Conservation (phyloP, 1,139 yeast species). For the Taphrina populina region DNA sequence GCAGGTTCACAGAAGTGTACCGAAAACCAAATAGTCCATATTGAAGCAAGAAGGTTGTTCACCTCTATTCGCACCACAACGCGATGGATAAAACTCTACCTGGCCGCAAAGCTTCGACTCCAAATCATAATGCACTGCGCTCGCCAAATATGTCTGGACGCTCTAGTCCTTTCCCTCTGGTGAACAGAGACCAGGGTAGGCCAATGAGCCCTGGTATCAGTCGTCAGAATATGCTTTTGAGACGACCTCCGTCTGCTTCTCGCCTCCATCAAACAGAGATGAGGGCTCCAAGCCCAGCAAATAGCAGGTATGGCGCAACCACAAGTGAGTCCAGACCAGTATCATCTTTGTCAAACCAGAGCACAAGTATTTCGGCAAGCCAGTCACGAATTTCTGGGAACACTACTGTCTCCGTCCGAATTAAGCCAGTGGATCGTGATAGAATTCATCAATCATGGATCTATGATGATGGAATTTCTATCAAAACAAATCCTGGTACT, state of each 20-base stretch:
- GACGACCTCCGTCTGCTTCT: slow-evolving; percentile 6
- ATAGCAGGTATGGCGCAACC: too few species aligned
- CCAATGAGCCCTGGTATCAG: slow-evolving; percentile 6
- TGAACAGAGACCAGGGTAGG: not conserved
- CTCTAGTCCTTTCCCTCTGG: slow-evolving; percentile 8
- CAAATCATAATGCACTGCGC: not conserved
- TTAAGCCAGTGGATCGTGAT: slow-evolving; percentile 5
- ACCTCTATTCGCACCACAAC: not conserved
- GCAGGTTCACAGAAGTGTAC: too few species aligned
- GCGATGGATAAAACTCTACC: not conserved
- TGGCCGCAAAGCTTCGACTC: not conserved
- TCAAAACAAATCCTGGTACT: not conserved
- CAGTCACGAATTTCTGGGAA: slow-evolving; percentile 3
- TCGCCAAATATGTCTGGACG: slow-evolving; percentile 10
- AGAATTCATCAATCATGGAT: slow-evolving; percentile 13
- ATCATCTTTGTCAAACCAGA: slow-evolving; percentile 15
- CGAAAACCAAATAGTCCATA: too few species aligned
- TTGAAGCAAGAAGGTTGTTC: too few species aligned
- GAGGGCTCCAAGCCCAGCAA: too few species aligned
- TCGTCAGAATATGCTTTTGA: not conserved
- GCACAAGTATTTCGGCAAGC: slow-evolving; percentile 1
- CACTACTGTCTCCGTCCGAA: slow-evolving; percentile 22
- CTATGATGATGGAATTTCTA: slow-evolving; percentile 5
- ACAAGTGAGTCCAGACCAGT: too few species aligned
- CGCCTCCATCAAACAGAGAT: too few species aligned